A percentile compares a stretch with the other conserved stretches of the same genome.
These are phyloP conservation scores for Cyberlindnera bimundalis DNA, from an alignment of 805 yeast species.

Conservation along the genomic window DNA sequence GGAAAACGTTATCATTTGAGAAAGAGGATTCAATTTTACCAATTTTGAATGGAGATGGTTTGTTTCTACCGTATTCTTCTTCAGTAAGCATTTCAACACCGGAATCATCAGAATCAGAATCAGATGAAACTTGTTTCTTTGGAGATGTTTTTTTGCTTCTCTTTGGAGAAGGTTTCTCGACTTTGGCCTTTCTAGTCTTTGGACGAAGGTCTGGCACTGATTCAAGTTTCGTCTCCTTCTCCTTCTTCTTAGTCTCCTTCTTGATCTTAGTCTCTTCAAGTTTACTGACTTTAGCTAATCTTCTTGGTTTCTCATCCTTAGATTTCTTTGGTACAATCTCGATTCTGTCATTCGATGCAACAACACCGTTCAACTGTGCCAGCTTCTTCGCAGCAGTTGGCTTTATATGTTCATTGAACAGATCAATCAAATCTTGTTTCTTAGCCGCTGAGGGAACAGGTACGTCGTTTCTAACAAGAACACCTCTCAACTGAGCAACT, in stretches of 20 bases:
- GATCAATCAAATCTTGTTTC: conserved; percentile 58
- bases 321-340: conserved; percentile 32
- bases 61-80: conserved; percentile 4
- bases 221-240: conserved; percentile 7
- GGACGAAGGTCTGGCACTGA: conserved; percentile 15
- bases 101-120: conserved; percentile 2
- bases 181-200: conserved; percentile 1
- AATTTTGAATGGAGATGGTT: conserved; percentile 3
- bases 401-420: conserved; percentile 53
- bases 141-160: not conserved
- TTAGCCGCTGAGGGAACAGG: conserved; percentile 58
- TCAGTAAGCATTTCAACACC: conserved; percentile 1
- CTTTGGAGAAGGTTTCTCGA: conserved; percentile 1
- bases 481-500: conserved; percentile 65
- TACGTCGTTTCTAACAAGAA: conserved; percentile 63
- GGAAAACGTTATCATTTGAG: conserved; percentile 36
- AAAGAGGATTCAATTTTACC: conserved; percentile 26
- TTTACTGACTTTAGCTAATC: conserved; percentile 22
- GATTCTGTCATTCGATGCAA: conserved; percentile 36
- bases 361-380: conserved; percentile 28
- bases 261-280: conserved; percentile 7
- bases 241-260: conserved; percentile 11
- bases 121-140: not conserved
- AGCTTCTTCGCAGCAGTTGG: conserved; percentile 45
- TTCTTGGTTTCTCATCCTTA: conserved; percentile 6